Conservation (phyloP, 768 basidiomycete genomes). For the Nevesoporus exiguus region DNA sequence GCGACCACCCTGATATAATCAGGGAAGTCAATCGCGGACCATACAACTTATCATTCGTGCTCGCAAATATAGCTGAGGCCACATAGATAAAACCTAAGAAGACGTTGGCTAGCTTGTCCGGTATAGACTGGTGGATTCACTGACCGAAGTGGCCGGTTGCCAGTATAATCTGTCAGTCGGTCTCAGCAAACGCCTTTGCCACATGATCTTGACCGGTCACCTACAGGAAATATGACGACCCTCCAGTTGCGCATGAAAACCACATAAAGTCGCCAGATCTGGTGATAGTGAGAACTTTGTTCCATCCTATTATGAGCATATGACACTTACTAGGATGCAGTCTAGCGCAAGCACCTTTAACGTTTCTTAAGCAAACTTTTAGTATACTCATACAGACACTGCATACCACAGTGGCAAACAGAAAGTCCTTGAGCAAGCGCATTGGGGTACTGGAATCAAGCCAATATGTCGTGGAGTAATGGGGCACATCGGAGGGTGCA, state of each 20-base stretch:
- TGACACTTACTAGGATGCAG: neutral
- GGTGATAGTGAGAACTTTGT: neutral
- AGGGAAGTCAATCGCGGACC: too few relatives aligned
- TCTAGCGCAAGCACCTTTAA: neutral
- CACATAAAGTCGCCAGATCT: conserved; percentile 5
- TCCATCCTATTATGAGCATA: too few relatives aligned
- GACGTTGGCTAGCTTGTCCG: too few relatives aligned
- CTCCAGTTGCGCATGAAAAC: conserved; percentile 2
- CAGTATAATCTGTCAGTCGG: neutral
- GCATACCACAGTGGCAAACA: neutral
- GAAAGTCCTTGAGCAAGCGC: neutral
- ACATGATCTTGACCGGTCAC: neutral
- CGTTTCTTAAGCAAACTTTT: neutral
- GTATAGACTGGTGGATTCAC: too few relatives aligned
- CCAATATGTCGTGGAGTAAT: conserved; percentile 4
- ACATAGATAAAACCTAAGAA: too few relatives aligned
- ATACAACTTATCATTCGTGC: too few relatives aligned
- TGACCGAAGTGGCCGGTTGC: neutral
- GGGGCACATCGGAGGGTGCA: neutral
- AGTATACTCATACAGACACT: neutral
- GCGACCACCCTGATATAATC: too few relatives aligned
- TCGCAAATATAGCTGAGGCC: too few relatives aligned
- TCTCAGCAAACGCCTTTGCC: neutral
- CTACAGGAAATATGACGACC: neutral
- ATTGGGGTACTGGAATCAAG: neutral